A percentile compares a stretch with the other conserved stretches of the same genome.
These are phyloP conservation scores for Quercus engelmannii DNA, from an alignment of 306 rosid genomes.

Conservation along the genomic window DNA sequence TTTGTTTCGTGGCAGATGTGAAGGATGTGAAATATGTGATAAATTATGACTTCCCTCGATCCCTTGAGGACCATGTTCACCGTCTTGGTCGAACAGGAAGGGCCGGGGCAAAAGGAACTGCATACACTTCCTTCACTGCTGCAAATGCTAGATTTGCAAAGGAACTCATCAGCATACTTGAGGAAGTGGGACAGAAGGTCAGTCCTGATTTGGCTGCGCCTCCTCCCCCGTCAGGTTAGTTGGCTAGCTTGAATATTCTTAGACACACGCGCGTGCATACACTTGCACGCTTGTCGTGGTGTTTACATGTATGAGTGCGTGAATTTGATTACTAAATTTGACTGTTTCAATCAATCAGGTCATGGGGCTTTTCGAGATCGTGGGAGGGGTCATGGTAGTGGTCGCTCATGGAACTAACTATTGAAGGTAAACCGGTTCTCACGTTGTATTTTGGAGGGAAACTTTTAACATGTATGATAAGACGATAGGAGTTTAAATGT, in stretches of 20 bases:
- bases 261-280: not conserved
- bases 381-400: constrained; percentile 52
- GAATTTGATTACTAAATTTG: constrained; percentile 25
- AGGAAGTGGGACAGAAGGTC: constrained; percentile 95
- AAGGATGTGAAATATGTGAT: constrained; percentile 95
- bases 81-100: constrained; percentile 98
- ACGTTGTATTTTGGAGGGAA: constrained; percentile 16
- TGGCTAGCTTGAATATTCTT: not conserved
- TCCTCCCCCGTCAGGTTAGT: constrained; percentile 86
- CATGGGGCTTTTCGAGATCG: constrained; percentile 69
- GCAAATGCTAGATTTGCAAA: constrained; percentile 94
- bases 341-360: constrained; percentile 32
- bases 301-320: constrained; percentile 6
- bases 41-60: constrained; percentile 96
- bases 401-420: constrained; percentile 60
- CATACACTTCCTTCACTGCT: constrained; percentile 91
- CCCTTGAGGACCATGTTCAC: constrained; percentile 96
- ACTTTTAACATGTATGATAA: constrained; percentile 28
- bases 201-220: constrained; percentile 93
- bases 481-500: constrained; percentile 27
- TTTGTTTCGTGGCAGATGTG: constrained; percentile 61
- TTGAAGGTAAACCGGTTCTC: not conserved
- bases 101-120: constrained; percentile 99
- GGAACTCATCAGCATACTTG: constrained; percentile 81
- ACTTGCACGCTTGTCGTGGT: not conserved